Evolutionary conservation across 257 asterid species (phyloP).

Genomic region (Penstemon eatonii): DNA sequence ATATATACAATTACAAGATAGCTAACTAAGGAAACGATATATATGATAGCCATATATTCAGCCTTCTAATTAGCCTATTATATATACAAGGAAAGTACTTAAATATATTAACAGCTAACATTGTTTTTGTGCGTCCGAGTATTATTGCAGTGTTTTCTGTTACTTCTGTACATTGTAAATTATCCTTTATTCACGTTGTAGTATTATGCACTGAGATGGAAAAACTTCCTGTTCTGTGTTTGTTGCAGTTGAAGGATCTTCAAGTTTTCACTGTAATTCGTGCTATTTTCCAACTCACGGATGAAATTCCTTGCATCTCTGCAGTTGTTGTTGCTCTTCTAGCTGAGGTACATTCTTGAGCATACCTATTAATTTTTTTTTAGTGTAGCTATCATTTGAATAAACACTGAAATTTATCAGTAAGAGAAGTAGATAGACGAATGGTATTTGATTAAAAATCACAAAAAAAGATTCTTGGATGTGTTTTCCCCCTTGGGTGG

Average conservation of each 20-base stretch:
- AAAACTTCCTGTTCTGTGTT: conserved; percentile 23
- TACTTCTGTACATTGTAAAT: not conserved
- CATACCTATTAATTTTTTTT: not conserved
- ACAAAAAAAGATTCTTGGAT: not conserved
- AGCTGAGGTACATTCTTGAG: conserved; percentile 64
- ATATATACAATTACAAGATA: too few relatives aligned
- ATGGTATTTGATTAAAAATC: conserved; percentile 4
- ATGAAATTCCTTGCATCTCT: conserved; percentile 97
- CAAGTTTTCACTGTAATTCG: conserved; percentile 93
- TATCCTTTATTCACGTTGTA: not conserved
- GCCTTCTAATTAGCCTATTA: too few relatives aligned
- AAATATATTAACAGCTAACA: not conserved
- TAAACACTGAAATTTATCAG: conserved; percentile 4
- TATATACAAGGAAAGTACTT: too few relatives aligned
- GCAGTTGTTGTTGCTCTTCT: conserved; percentile 99
- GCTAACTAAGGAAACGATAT: too few relatives aligned
- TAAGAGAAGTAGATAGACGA: not conserved
- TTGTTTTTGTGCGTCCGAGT: conserved; percentile 1
- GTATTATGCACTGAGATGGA: conserved; percentile 9
- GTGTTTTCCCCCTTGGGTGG: not conserved
- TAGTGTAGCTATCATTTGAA: not conserved
- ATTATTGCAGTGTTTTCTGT: conserved; percentile 5
- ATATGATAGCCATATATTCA: too few relatives aligned
- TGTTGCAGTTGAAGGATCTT: conserved; percentile 92
- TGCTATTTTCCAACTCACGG: conserved; percentile 90